These are phyloP conservation scores for Mortierella sp. DNA, from an alignment of 371 early-diverging fungal species.

Conservation along the genomic window DNA sequence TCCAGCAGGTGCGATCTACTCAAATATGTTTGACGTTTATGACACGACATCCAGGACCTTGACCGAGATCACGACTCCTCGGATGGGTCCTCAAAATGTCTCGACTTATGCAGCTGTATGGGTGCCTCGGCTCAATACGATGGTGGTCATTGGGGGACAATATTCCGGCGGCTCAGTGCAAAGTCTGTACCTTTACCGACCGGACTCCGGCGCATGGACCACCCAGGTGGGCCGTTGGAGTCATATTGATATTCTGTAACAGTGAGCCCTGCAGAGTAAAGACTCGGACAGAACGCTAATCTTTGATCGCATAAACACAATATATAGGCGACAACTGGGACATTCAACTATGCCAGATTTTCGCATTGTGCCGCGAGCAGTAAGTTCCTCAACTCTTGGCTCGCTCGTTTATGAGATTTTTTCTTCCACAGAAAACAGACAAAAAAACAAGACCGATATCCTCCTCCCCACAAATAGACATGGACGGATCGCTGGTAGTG, in stretches of 20 bases:
- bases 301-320: not conserved
- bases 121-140: slow-evolving; percentile 22
- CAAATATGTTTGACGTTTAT: slow-evolving; percentile 27
- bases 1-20: slow-evolving; percentile 1
- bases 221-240: slow-evolving; percentile 24
- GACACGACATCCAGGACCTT: slow-evolving; percentile 9
- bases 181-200: slow-evolving; percentile 22
- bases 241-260: not conserved
- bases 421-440: too few relatives aligned
- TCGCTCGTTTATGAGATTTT: not conserved
- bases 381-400: slow-evolving; percentile 11
- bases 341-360: slow-evolving; percentile 18
- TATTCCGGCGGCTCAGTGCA: not conserved
- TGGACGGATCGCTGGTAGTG: slow-evolving; percentile 30
- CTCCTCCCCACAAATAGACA: too few relatives aligned
- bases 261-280: not conserved
- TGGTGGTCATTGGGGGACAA: slow-evolving; percentile 40
- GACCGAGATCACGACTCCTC: slow-evolving; percentile 19
- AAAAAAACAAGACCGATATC: too few relatives aligned
- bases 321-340: slow-evolving; percentile 31
- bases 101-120: slow-evolving; percentile 35
- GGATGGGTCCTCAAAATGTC: slow-evolving; percentile 25
- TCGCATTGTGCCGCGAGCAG: slow-evolving; percentile 43
- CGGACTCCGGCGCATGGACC: slow-evolving; percentile 26
- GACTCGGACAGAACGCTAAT: not conserved